Base-by-base conservation (phyloP, 257 asterid genomes). In the Euphrasia confusa region DNA sequence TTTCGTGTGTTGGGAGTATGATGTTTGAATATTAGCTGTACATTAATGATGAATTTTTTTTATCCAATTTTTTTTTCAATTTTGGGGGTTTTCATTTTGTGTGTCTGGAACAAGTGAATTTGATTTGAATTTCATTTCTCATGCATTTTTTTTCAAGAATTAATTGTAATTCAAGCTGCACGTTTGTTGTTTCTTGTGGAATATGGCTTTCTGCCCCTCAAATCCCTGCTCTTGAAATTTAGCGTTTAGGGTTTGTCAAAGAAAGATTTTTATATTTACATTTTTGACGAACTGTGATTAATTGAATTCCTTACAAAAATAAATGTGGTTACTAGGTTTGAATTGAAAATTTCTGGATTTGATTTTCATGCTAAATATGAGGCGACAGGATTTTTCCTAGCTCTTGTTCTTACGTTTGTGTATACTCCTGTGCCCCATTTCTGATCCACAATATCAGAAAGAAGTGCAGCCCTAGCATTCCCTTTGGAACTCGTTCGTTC, bases 181-280 rank as follows among this genome's bases (percentile, higher is more conserved):
- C 14, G 2, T 8, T 37, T 37, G 39, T 57, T 17, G 13, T 24
- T 58, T 35, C 42, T 32, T 14, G 44, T 10, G 39, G 65, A 15
- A 30, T 44, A 9, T 67, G 32, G 53, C 54, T 59, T 30, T 35
- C 40, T 35, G 40, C 9, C 40, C 40, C 40, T 35, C 40, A 35
- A 35, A 35, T 35, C 40, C 59, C 28, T 48, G 49, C 17, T 49
- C 12, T 35, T 63, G 58, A 28, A 27, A 50, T 52, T 66, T 58
- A 57, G 60, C 53, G 10, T 58, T 56, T 54, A 61, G 76, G 76
- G 79, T 71, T 62, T 65, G 30, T 10, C 58, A 60, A 54, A 35
- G 40, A 3, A 17, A 48, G 64, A 12, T 15, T 30, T 66, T n/a
- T 14, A 60, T 49, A 21, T 35, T 10, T 40, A 59, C 42, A 18